Evolutionary conservation across 352 stramenopile genomes (phyloP).

Genomic region (Phytophthora hibernalis): DNA sequence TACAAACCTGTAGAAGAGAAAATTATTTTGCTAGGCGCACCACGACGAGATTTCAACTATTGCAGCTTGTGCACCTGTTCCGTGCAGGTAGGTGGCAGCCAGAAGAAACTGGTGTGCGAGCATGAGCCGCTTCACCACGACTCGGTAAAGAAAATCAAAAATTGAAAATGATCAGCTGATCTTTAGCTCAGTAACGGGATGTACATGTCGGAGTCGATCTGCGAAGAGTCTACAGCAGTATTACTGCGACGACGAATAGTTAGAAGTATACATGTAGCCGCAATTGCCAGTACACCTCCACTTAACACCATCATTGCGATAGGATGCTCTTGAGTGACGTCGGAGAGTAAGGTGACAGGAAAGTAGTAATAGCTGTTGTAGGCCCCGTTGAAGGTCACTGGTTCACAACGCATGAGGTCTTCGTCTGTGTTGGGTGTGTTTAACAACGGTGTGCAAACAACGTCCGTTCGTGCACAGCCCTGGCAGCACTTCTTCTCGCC

Average conservation of each 20-base stretch:
- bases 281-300: slow-evolving; percentile 40
- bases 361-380: slow-evolving; percentile 34
- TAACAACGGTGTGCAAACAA: slow-evolving; percentile 49
- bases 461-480: slow-evolving; percentile 31
- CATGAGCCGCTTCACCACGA: not conserved
- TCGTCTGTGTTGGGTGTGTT: slow-evolving; percentile 34
- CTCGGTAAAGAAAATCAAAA: not conserved
- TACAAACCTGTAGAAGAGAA: too few relatives aligned
- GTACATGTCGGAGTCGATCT: slow-evolving; percentile 48
- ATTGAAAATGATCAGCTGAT: not conserved
- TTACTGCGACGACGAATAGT: slow-evolving; percentile 32
- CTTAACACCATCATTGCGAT: slow-evolving; percentile 38
- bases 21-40: too few relatives aligned
- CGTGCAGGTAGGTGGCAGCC: too few relatives aligned
- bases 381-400: slow-evolving; percentile 1
- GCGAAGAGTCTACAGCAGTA: slow-evolving; percentile 8
- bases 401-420: slow-evolving; percentile 66
- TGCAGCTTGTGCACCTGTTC: too few relatives aligned
- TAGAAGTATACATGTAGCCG: slow-evolving; percentile 48
- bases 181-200: slow-evolving; percentile 56
- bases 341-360: slow-evolving; percentile 26
- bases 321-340: slow-evolving; percentile 34
- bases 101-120: too few relatives aligned
- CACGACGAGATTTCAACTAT: too few relatives aligned
- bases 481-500: slow-evolving; percentile 52